A percentile compares a stretch with the other conserved stretches of the same genome.
These are phyloP conservation scores for Lactarius psammicola DNA, from an alignment of 768 basidiomycete species.

Conservation along the genomic window DNA sequence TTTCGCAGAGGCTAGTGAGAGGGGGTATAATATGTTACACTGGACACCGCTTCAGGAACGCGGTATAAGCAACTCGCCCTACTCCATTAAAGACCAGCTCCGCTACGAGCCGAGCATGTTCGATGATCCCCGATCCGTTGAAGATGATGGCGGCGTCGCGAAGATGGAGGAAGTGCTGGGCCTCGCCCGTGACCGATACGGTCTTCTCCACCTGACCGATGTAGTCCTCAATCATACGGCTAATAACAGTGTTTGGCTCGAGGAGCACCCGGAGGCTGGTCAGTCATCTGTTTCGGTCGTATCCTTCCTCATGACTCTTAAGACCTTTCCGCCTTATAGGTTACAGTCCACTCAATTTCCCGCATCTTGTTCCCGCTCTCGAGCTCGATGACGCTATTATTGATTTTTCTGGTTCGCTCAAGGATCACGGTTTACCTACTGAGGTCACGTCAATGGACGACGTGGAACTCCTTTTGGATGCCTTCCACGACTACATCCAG, in stretches of 20 bases:
- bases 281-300: slow-evolving; percentile 31
- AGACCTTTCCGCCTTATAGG: slow-evolving; percentile 45
- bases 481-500: slow-evolving; percentile 60
- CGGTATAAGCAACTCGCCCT: slow-evolving; percentile 87
- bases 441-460: slow-evolving; percentile 62
- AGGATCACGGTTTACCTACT: slow-evolving; percentile 68
- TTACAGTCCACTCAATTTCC: slow-evolving; percentile 86
- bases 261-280: slow-evolving; percentile 96
- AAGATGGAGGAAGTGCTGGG: slow-evolving; percentile 64
- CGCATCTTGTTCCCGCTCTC: slow-evolving; percentile 88
- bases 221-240: slow-evolving; percentile 98
- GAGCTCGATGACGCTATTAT: slow-evolving; percentile 88
- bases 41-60: slow-evolving; percentile 94
- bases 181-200: slow-evolving; percentile 79
- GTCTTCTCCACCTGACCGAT: slow-evolving; percentile 87
- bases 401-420: slow-evolving; percentile 69
- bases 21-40: slow-evolving; percentile 98
- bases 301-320: neutral
- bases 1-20: slow-evolving; percentile 77
- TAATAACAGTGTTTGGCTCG: slow-evolving; percentile 87
- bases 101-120: slow-evolving; percentile 80
- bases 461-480: slow-evolving; percentile 60
- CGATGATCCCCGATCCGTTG: slow-evolving; percentile 35
- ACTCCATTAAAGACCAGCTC: slow-evolving; percentile 87
- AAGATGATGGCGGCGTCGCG: slow-evolving; percentile 51